These are phyloP conservation scores for Aspergillus affinis DNA, from an alignment of 495 filamentous ascomycete species.

Conservation along the genomic window DNA sequence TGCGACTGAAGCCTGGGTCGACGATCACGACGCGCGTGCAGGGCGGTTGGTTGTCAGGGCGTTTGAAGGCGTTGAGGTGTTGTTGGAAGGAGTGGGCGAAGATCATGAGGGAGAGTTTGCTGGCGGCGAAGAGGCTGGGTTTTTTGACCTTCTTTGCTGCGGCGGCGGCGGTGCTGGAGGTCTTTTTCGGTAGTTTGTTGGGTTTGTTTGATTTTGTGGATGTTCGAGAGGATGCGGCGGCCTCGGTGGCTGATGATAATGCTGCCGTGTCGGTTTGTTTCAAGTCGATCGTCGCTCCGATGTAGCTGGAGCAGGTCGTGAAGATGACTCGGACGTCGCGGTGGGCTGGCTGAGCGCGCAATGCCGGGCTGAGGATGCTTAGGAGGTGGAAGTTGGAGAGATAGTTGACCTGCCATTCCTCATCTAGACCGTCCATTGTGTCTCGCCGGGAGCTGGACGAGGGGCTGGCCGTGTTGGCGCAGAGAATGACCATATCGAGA, in stretches of 20 bases:
- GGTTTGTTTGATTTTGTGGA: constrained; percentile 15
- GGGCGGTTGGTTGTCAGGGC: constrained; percentile 77
- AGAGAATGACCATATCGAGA: constrained; percentile 91
- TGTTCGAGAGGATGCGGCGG: constrained; percentile 28
- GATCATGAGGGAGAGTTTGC: constrained; percentile 84
- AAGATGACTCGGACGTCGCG: constrained; percentile 88
- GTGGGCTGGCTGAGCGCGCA: constrained; percentile 88
- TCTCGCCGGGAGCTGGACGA: constrained; percentile 51
- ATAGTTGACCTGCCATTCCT: constrained; percentile 92
- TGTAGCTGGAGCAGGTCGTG: constrained; percentile 82
- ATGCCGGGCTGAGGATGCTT: constrained; percentile 81
- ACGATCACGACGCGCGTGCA: constrained; percentile 79
- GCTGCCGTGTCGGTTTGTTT: constrained; percentile 33
- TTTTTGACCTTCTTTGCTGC: not conserved
- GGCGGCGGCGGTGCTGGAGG: not conserved
- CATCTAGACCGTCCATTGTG: constrained; percentile 79
- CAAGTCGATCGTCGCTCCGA: constrained; percentile 64
- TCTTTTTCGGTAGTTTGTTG: constrained; percentile 13
- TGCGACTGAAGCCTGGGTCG: constrained; percentile 81
- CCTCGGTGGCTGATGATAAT: constrained; percentile 5
- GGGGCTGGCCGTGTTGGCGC: constrained; percentile 68
- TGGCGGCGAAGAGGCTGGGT: constrained; percentile 69
- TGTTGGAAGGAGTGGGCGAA: constrained; percentile 89
- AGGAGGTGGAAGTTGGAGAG: constrained; percentile 94
- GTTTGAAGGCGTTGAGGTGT: constrained; percentile 74